Percentiles rank a stretch among this genome's conserved stretches.
These are phyloP conservation scores for Parietaria judaica DNA, from an alignment of 306 rosid species.

Conservation along the genomic window DNA sequence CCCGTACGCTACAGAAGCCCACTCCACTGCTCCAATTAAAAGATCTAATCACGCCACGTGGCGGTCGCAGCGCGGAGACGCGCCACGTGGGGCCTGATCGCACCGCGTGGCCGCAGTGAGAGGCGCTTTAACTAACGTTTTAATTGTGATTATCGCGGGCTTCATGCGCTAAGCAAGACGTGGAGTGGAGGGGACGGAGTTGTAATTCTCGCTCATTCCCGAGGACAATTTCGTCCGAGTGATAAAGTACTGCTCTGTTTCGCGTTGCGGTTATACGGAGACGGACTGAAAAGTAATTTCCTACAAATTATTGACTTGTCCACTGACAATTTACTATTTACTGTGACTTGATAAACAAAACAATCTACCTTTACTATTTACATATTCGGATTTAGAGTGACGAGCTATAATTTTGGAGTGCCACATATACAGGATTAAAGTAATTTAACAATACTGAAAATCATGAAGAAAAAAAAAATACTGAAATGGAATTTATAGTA, in stretches of 20 bases:
- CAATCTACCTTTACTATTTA: too few relatives aligned
- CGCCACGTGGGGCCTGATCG: not conserved
- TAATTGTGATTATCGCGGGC: constrained; percentile 31
- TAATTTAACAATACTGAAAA: too few relatives aligned
- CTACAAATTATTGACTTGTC: too few relatives aligned
- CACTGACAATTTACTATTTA: too few relatives aligned
- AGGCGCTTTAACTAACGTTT: constrained; percentile 14
- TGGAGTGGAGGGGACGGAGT: not conserved
- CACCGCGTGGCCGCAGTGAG: constrained; percentile 29
- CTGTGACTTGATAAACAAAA: too few relatives aligned
- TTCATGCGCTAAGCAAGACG: constrained; percentile 14
- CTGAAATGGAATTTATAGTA: too few relatives aligned
- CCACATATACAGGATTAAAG: too few relatives aligned
- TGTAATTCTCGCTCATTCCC: constrained; percentile 2
- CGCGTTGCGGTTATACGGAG: constrained; percentile 17
- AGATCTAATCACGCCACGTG: constrained; percentile 8
- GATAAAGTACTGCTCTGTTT: constrained; percentile 8
- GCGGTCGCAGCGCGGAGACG: constrained; percentile 18
- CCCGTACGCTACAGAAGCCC: not conserved
- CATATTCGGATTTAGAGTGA: too few relatives aligned
- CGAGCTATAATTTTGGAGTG: too few relatives aligned
- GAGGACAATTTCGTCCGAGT: constrained; percentile 24
- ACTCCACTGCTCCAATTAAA: not conserved
- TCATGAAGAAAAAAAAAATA: too few relatives aligned
- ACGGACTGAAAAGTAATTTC: too few relatives aligned